These are phyloP conservation scores for Allium cepa DNA, from an alignment of 106 monocot genomes.

Conservation along the genomic window DNA sequence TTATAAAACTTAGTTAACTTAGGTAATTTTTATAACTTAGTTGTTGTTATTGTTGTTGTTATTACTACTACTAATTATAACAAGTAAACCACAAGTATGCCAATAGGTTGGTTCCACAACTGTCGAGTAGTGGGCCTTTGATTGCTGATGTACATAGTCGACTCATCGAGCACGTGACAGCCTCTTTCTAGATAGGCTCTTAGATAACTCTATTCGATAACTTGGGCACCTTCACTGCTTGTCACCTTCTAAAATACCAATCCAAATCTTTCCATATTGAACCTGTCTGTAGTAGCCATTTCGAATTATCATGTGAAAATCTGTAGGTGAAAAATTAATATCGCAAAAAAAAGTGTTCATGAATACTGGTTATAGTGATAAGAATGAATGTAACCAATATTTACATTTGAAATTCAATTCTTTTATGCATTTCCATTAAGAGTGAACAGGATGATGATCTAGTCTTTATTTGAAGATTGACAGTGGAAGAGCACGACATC, in stretches of 20 bases:
- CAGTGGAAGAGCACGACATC: constrained; percentile 35
- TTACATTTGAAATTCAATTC: too few species aligned
- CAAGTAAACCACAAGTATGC: constrained; percentile 32
- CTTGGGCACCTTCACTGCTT: constrained; percentile 30
- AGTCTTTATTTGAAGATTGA: constrained; percentile 46
- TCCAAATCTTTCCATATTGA: constrained; percentile 48
- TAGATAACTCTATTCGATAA: constrained; percentile 52
- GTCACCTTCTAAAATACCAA: constrained; percentile 34
- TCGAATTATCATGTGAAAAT: too few species aligned
- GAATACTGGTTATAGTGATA: constrained; percentile 14
- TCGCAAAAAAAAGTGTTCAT: not conserved
- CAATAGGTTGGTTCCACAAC: constrained; percentile 58
- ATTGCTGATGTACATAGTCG: constrained; percentile 70
- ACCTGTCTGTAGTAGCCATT: constrained; percentile 30
- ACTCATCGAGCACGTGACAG: constrained; percentile 69
- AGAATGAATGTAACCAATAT: too few species aligned
- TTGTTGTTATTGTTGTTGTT: too few species aligned
- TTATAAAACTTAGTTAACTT: too few species aligned
- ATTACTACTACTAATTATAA: too few species aligned
- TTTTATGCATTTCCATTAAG: not conserved
- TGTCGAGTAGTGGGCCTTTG: constrained; percentile 47
- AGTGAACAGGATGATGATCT: constrained; percentile 54
- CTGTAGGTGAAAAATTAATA: too few species aligned
- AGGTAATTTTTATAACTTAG: too few species aligned
- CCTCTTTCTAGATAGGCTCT: constrained; percentile 52